Evolutionary conservation across 441 rosid species (phyloP), one percentile per base, ranked within the genome.

Genomic region (Erodium trifolium): DNA sequence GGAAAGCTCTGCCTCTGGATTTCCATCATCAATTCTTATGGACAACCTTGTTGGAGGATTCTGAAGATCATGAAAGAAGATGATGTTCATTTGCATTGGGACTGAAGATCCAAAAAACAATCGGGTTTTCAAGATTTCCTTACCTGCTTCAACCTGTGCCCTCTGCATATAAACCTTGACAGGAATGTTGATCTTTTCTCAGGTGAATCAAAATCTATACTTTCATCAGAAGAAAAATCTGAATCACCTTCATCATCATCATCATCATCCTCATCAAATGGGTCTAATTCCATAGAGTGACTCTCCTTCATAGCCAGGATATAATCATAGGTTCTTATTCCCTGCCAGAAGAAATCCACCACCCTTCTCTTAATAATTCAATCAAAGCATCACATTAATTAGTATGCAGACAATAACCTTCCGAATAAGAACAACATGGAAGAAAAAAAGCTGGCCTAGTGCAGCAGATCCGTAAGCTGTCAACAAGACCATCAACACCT

Each of bases 301-400:
- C 79, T 90, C 83, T 84, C 91, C 75, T 91, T 90, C 97, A 92
- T 90, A 2, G 99, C 99, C 84, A 90, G 77, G 78, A 92, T 92
- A 70, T 90, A 92, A 75, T 95, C 97, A 79, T 95, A 95, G 63
- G 98, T 92, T 83, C 96, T 90, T 84, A 92, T 95, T 76, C 98
- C 99, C 96, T 90, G 83, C 73, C 49, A 68, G 62, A 57, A 71
- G 34, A 17, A 34, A 35, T 34, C 39, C 23, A 63, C n/a, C 13
- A 63, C 13, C 66, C 16, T 3, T 4, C 37, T 63, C 37, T 34
- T 63, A 3, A 43, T 9, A 11, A 43, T 27, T 63, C 34, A 31
- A 63, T 31, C 39, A 31, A n/a, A 51, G 17, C 62, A 55, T 55
- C 14, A 55, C 62, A 55, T 14, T 2, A 4, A 14, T 53, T 43